phyloP scores from a whole-genome alignment of 768 basidiomycete genomes.

The Rhodotorula diobovata region DNA sequence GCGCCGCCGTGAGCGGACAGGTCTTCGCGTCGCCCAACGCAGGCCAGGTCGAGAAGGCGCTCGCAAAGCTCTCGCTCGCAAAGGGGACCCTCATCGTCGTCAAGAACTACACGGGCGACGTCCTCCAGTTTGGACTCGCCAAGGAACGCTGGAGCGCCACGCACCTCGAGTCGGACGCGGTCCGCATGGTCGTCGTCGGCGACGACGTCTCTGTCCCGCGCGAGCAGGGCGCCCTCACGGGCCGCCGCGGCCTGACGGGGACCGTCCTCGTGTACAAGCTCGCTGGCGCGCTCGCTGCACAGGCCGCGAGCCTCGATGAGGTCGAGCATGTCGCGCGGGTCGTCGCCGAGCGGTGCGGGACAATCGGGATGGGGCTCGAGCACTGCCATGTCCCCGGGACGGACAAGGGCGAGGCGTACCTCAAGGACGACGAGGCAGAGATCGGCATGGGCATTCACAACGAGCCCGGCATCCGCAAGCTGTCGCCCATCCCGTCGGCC shows the following conservation, averaged over 20 bases:
- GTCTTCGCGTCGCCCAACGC: constrained; percentile 88
- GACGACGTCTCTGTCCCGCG: constrained; percentile 51
- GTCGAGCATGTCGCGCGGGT: constrained; percentile 46
- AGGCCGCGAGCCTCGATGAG: constrained; percentile 46
- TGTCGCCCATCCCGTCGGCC: constrained; percentile 31
- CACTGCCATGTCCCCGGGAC: constrained; percentile 52
- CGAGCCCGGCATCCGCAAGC: constrained; percentile 49
- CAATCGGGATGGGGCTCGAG: constrained; percentile 49
- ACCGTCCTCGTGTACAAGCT: constrained; percentile 51
- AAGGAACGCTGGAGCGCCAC: constrained; percentile 39
- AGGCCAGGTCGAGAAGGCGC: constrained; percentile 71
- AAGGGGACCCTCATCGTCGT: constrained; percentile 20
- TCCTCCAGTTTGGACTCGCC: constrained; percentile 50
- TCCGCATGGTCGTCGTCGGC: constrained; percentile 48
- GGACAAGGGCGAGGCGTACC: constrained; percentile 44
- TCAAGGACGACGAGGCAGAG: constrained; percentile 48
- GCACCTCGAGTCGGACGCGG: constrained; percentile 43
- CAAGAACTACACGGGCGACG: constrained; percentile 43
- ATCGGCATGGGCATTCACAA: constrained; percentile 50
- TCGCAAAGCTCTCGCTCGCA: constrained; percentile 51
- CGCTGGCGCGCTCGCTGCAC: constrained; percentile 47
- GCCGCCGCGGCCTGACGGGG: constrained; percentile 50
- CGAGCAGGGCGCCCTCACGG: constrained; percentile 50
- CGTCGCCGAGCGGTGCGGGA: constrained; percentile 45
- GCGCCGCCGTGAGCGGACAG: constrained; percentile 78